A percentile compares a stretch with the other conserved stretches of the same genome.
Evolutionary conservation across 2,329 filamentous ascomycete species (phyloP).

Genomic region (Epichloe baconii): DNA sequence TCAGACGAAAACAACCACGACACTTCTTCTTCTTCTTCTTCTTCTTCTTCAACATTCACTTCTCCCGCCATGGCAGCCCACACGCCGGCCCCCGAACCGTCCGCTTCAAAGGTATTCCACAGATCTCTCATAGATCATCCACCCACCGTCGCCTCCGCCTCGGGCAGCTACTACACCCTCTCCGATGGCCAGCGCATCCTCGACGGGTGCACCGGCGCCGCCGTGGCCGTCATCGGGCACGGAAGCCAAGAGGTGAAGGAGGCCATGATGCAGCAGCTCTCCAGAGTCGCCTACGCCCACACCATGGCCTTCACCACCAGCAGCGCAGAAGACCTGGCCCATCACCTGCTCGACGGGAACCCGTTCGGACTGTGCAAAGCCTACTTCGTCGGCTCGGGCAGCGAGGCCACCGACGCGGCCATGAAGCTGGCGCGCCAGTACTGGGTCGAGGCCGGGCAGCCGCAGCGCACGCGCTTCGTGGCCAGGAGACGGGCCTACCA

Average conservation of each 20-base stretch:
- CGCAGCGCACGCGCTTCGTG: slow-evolving; percentile 27
- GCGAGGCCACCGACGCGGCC: slow-evolving; percentile 30
- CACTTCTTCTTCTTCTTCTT: too few species aligned
- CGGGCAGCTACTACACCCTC: slow-evolving; percentile 23
- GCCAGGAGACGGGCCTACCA: slow-evolving; percentile 33
- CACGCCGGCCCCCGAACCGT: too few species aligned
- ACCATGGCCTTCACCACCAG: slow-evolving; percentile 13
- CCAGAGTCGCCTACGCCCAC: slow-evolving; percentile 19
- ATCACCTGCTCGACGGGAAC: slow-evolving; percentile 12
- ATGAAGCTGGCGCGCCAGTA: slow-evolving; percentile 37
- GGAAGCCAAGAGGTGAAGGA: slow-evolving; percentile 40
- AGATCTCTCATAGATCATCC: slow-evolving; percentile 20
- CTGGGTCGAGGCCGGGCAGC: slow-evolving; percentile 25
- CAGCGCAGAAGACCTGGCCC: slow-evolving; percentile 17
- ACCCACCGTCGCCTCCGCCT: slow-evolving; percentile 27
- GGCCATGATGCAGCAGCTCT: slow-evolving; percentile 42
- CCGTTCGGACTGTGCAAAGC: slow-evolving; percentile 13
- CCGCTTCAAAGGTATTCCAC: slow-evolving; percentile 16
- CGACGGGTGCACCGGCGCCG: slow-evolving; percentile 13
- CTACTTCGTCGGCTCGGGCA: slow-evolving; percentile 14
- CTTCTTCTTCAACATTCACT: too few species aligned
- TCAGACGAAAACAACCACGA: too few species aligned
- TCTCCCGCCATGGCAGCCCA: background rate
- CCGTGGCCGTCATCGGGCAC: slow-evolving; percentile 52
- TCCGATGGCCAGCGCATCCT: slow-evolving; percentile 8